Evolutionary conservation across 2,329 filamentous ascomycete genomes (phyloP).

Genomic region (Pseudogymnoascus sp.): DNA sequence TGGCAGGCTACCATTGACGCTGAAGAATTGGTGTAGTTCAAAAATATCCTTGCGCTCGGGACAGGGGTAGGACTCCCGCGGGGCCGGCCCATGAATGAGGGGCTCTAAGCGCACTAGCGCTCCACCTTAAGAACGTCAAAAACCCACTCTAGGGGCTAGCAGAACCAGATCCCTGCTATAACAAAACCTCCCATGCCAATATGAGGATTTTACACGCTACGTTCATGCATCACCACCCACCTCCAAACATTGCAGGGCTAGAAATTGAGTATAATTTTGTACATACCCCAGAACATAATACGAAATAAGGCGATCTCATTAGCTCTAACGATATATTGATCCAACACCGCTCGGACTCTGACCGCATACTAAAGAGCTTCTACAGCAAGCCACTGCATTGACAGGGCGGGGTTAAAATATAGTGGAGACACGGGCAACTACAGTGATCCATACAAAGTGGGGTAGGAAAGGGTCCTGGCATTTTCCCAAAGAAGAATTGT

Average conservation of each 20-base stretch:
- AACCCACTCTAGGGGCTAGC: neutral
- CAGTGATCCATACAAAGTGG: neutral
- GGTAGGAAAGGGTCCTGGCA: neutral
- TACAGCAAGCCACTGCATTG: neutral
- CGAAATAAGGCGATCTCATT: neutral
- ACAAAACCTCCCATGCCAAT: neutral
- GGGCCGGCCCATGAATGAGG: neutral
- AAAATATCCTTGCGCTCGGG: neutral
- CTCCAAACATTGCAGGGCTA: neutral
- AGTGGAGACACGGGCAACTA: neutral
- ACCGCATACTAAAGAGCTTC: neutral
- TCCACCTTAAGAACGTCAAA: neutral
- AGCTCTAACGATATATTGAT: neutral
- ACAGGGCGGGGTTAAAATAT: neutral
- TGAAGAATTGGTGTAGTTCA: slow-evolving; percentile 24
- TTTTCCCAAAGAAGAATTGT: neutral
- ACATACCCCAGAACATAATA: neutral
- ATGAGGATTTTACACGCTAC: neutral
- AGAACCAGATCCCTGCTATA: neutral
- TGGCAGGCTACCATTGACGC: slow-evolving; percentile 30
- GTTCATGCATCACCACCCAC: neutral
- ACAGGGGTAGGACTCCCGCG: neutral
- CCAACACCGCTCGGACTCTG: neutral
- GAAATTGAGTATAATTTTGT: neutral
- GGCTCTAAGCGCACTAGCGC: neutral